Evolutionary conservation across 2,329 filamentous ascomycete genomes (phyloP), one percentile per base, ranked within the genome.

Genomic region (Xylariaceae sp.): DNA sequence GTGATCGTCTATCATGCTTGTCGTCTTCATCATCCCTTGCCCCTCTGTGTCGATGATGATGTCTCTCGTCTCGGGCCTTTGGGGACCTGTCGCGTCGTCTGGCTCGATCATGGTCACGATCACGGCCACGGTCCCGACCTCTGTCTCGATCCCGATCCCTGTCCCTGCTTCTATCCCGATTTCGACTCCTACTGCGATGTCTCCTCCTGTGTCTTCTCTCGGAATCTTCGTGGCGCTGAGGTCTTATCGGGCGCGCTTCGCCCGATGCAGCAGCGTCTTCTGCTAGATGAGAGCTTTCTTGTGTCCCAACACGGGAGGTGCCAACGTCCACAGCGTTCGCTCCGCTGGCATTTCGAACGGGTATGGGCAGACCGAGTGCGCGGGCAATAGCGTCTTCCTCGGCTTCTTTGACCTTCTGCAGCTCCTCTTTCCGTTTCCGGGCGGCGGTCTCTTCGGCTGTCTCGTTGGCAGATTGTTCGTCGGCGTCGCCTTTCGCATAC

Each of bases 341-440:
- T 4, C 79, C 81, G 1, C 79, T 81, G 1, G 75, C 74, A 45
- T 82, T 80, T 47, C 82, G 77, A 6, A 78, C 73, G 1, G 86
- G 81, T 1, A 88, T 78, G 0, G 90, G 90, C 31, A 97, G 73
- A 0, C 94, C 94, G 48, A 99, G 74, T 0, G 92, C 92, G 42
- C 77, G 80, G 3, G 90, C 86, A 67, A 97, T 86, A 1, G 92
- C 94, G 69, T 97, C 93, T 67, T 96, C 89, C 65, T 99, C 94
- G 0, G 88, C 90, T 69, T 96, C 89, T 66, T 96, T 97, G 67
- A 60, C 80, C 60, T 80, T 84, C 61, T 84, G 82, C 62, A 94
- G 80, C 70, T 97, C 93, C 63, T 90, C 88, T 55, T 83, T 84
- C 48, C 88, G 79, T 66, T 87, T 81, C 55, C 83, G 75, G 41